Evolutionary conservation across 139 green algal species (phyloP).

Genomic region (Nannochloris sp.): DNA sequence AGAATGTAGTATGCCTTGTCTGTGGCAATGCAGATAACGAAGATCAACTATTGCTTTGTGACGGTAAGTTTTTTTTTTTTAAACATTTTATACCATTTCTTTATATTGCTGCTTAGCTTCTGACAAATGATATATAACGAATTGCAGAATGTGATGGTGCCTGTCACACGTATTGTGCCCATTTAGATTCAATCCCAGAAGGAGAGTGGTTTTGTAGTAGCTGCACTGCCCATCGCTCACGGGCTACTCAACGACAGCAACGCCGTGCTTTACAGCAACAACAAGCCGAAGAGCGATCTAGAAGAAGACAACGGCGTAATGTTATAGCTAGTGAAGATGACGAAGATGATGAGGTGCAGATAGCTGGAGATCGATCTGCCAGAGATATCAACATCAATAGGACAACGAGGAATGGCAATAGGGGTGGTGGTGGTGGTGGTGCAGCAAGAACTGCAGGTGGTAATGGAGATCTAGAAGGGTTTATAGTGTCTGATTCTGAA

Average conservation of each 20-base stretch:
- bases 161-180: slow-evolving; percentile 65
- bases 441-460: neutral
- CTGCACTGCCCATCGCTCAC: neutral
- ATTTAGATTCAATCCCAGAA: slow-evolving; percentile 37
- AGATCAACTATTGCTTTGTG: slow-evolving; percentile 54
- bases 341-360: neutral
- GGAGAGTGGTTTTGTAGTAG: slow-evolving; percentile 58
- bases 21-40: slow-evolving; percentile 50
- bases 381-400: neutral
- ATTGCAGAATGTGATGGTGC: slow-evolving; percentile 53
- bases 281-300: neutral
- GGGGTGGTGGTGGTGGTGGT: neutral
- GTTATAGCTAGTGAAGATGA: neutral
- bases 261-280: neutral
- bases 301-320: neutral
- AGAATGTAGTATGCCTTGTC: slow-evolving; percentile 25
- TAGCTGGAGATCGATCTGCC: neutral
- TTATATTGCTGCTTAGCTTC: neutral
- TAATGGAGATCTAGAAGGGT: neutral
- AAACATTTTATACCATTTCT: neutral
- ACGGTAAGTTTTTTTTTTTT: slow-evolving; percentile 30
- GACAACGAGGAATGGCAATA: neutral
- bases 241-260: slow-evolving; percentile 1
- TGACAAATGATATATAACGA: neutral
- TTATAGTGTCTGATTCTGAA: neutral